Base-by-base conservation (phyloP, 176 grass and related monocot genomes). In the Bothriochloa decipiens region DNA sequence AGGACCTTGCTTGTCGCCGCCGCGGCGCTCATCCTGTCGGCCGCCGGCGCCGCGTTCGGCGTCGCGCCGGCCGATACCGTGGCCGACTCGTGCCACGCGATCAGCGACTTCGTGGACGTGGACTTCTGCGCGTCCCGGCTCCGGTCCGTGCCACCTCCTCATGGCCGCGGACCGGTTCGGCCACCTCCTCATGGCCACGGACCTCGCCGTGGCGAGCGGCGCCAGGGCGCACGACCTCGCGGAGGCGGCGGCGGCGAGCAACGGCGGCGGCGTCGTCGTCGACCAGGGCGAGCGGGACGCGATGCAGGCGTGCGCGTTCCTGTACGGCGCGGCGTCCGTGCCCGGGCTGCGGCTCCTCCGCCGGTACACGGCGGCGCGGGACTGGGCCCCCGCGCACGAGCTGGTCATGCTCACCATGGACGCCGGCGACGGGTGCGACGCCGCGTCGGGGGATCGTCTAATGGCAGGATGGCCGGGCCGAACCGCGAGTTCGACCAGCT, bases 251-350 rank as follows among this genome's bases (percentile, higher is more conserved):
- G 39, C 23, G 58, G 57, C 57, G 57, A n/a, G 58, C 58, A 10
- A 26, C 58, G 23, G 11, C 23, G 29, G 29, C n/a, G n/a, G n/a
- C n/a, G 0, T 8, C n/a, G 58, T 23, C 3, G 58, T 11, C 9
- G 58, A 12, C 58, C 15, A 72, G 15, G 46, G 17, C 0, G 77
- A 74, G 20, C 68, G 75, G 0, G 75, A 84, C 87, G 68, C 68
- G 17, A 5, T 89, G 69, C 80, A 67, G 87, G 81, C 75, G 26
- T 89, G 90, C 87, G 84, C 33, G 28, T 69, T 71, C 69, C 83
- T 88, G 28, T 92, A 89, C 80, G 75, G 87, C 27, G 22, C 42
- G 70, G 69, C 40, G 5, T 92, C 75, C 29, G 83, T 82, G 20
- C 79, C 79, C 26, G 84, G 68, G 37, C 74, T 83, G 43, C 52